Conservation (phyloP, 306 rosid species). For the Sechiopsis laciniata region DNA sequence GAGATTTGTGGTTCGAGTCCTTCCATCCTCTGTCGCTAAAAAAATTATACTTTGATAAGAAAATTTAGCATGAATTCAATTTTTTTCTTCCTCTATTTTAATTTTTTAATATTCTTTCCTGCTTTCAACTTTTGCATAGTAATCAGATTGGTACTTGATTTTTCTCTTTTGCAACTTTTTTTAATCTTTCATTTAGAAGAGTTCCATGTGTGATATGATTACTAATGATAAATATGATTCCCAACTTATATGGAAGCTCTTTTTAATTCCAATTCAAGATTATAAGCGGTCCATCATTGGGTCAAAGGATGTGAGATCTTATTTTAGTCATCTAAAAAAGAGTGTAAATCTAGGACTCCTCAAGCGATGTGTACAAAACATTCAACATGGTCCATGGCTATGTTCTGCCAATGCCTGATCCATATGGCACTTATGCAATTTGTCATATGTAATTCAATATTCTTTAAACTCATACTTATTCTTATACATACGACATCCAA, state of each 20-base stretch:
- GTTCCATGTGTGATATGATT: background rate
- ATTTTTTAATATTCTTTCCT: background rate
- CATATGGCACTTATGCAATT: constrained; percentile 20
- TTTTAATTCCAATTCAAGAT: background rate
- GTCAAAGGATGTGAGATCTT: constrained; percentile 1
- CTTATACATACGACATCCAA: constrained; percentile 23
- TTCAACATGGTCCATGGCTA: background rate
- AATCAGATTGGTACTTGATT: background rate
- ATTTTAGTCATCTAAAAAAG: background rate
- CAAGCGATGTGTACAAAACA: background rate
- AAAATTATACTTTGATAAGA: background rate
- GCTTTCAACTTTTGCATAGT: background rate
- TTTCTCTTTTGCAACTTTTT: background rate
- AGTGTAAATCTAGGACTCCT: background rate
- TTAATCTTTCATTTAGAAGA: background rate
- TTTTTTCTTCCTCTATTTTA: background rate
- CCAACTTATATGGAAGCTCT: background rate
- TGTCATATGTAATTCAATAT: background rate
- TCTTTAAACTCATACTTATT: background rate
- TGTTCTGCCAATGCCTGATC: constrained; percentile 11
- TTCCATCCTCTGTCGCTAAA: too few relatives aligned
- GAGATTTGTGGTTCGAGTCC: too few relatives aligned
- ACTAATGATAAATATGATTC: background rate
- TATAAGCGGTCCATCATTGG: background rate
- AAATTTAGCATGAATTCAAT: background rate